Conservation (phyloP, 2,329 filamentous ascomycete species). For the Cylindrodendrum hubeiense region DNA sequence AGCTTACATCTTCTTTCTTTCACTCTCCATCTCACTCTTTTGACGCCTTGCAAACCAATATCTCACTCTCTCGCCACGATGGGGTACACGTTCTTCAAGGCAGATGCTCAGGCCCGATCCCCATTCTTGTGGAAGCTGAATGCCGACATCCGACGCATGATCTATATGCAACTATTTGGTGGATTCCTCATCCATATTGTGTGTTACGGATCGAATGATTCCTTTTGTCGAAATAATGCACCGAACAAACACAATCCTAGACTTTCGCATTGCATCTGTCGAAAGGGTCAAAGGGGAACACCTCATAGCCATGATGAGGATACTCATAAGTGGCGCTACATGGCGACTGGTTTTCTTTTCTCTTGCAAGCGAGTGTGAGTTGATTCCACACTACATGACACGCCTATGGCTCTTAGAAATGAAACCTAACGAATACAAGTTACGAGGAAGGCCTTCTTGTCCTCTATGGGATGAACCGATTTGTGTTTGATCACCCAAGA, state of each 20-base stretch:
- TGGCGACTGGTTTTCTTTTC: background rate
- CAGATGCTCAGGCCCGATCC: background rate
- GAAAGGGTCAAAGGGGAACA: background rate
- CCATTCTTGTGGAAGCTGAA: background rate
- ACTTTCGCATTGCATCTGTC: constrained; percentile 18
- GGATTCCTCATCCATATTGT: background rate
- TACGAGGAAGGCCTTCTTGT: background rate
- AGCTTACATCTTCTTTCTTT: background rate
- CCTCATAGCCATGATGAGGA: background rate
- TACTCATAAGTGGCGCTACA: constrained; percentile 5
- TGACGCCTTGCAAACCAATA: background rate
- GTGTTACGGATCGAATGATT: no score
- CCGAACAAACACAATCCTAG: no score
- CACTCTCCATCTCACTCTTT: background rate
- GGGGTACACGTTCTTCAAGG: background rate
- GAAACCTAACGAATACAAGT: background rate
- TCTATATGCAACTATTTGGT: constrained; percentile 8
- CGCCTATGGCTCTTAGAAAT: background rate
- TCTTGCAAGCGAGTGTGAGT: constrained; percentile 25
- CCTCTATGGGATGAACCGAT: constrained; percentile 13
- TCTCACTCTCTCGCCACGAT: background rate
- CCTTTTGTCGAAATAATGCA: no score
- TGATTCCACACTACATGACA: background rate
- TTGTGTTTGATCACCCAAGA: background rate
- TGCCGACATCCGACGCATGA: background rate